phyloP scores from a whole-genome alignment of 495 filamentous ascomycete genomes.

The Antarctomyces pellizariae region DNA sequence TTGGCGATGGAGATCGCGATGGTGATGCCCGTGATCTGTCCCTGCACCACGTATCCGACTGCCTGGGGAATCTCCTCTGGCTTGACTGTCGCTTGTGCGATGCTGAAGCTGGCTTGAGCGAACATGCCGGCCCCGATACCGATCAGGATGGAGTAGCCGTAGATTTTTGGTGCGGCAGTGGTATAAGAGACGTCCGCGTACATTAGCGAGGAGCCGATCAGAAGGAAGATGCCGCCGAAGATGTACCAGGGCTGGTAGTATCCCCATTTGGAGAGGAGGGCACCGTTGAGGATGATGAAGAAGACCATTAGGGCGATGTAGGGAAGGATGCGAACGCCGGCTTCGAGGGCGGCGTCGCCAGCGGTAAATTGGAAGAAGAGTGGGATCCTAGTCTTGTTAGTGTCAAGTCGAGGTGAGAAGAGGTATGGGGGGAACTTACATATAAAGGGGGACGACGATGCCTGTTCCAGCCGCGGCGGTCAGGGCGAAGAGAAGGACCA shows the following conservation, averaged over 20 bases:
- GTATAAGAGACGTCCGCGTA: conserved; percentile 18
- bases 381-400: conserved; percentile 15
- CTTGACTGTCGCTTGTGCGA: conserved; percentile 25
- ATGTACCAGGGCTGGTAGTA: conserved; percentile 38
- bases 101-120: conserved; percentile 26
- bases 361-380: conserved; percentile 36
- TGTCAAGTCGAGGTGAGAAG: background rate
- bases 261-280: conserved; percentile 22
- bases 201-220: conserved; percentile 28
- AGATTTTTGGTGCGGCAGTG: conserved; percentile 18
- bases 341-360: conserved; percentile 21
- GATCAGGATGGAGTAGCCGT: conserved; percentile 29
- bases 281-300: conserved; percentile 23
- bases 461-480: conserved; percentile 15
- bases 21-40: conserved; percentile 27
- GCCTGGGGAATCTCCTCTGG: conserved; percentile 18
- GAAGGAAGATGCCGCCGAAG: conserved; percentile 20
- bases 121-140: conserved; percentile 28
- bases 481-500: conserved; percentile 21
- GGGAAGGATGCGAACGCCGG: conserved; percentile 33
- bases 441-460: conserved; percentile 20
- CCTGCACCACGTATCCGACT: conserved; percentile 27
- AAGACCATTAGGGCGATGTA: conserved; percentile 27
- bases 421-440: conserved; percentile 4
- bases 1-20: conserved; percentile 33